Percentiles rank a stretch among this genome's conserved stretches.
phyloP scores from a whole-genome alignment of 2,329 filamentous ascomycete species.

The Colletotrichum destructivum region DNA sequence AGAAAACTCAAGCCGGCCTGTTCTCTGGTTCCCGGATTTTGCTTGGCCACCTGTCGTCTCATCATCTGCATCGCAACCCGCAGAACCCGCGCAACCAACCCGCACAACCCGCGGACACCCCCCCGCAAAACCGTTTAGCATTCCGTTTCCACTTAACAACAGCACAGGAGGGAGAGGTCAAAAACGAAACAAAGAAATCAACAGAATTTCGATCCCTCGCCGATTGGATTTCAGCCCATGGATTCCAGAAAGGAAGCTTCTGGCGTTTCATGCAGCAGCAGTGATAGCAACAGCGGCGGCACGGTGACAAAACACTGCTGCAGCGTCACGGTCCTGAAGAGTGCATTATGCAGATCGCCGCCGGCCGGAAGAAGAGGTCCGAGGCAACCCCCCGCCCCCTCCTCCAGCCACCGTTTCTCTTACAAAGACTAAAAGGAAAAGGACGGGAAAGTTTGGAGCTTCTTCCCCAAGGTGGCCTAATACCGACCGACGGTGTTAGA shows the following conservation, averaged over 20 bases:
- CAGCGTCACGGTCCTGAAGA: neutral
- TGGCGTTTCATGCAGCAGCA: neutral
- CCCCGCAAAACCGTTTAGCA: neutral
- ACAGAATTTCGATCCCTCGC: neutral
- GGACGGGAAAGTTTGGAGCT: neutral
- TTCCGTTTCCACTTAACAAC: too few species aligned
- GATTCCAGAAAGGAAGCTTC: neutral
- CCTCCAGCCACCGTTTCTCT: neutral
- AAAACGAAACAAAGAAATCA: neutral
- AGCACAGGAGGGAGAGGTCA: too few species aligned
- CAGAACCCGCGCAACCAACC: neutral
- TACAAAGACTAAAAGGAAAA: neutral
- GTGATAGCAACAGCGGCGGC: neutral
- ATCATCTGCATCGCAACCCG: neutral
- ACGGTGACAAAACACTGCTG: neutral
- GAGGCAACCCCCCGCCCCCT: neutral
- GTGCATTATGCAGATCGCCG: neutral
- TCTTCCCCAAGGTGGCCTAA: neutral
- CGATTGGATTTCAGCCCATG: neutral
- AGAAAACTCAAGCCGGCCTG: neutral
- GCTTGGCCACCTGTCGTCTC: constrained; percentile 10
- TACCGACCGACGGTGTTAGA: too few species aligned
- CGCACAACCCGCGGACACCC: neutral
- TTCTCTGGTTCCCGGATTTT: too few species aligned
- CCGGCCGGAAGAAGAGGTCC: neutral